A percentile compares a stretch with the other conserved stretches of the same genome.
Evolutionary conservation across 1,284 basidiomycete species (phyloP).

Genomic region (Apiotrichum gamsii): DNA sequence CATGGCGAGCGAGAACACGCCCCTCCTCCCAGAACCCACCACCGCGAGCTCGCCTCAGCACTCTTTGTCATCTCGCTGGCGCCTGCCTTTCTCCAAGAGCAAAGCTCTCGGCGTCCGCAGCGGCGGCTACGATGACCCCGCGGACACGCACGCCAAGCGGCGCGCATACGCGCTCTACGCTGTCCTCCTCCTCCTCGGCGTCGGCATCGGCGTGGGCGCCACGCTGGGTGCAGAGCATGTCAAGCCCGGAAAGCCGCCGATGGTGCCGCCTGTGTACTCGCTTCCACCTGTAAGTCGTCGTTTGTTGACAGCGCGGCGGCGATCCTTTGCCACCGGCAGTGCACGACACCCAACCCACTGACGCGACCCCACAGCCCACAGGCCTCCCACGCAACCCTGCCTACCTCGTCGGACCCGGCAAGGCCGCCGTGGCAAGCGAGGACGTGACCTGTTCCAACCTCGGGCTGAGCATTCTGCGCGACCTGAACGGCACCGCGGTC

Average conservation of each 20-base stretch:
- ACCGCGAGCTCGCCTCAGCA: not conserved
- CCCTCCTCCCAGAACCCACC: slow-evolving; percentile 10
- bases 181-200: slow-evolving; percentile 6
- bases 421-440: slow-evolving; percentile 82
- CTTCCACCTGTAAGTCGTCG: slow-evolving; percentile 14
- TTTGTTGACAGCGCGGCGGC: no score
- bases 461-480: slow-evolving; percentile 62
- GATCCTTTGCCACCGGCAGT: no score
- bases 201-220: slow-evolving; percentile 8
- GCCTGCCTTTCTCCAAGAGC: no score
- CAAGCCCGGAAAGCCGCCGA: slow-evolving; percentile 7
- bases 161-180: not conserved
- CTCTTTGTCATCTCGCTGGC: not conserved
- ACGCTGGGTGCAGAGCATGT: slow-evolving; percentile 1
- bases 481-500: slow-evolving; percentile 81
- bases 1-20: slow-evolving; percentile 7
- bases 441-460: slow-evolving; percentile 75
- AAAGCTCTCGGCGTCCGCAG: no score
- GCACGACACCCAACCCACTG: no score
- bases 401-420: slow-evolving; percentile 62
- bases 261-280: slow-evolving; percentile 17
- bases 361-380: slow-evolving; percentile 36
- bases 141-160: not conserved
- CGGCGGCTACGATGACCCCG: not conserved
- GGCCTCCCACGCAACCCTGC: slow-evolving; percentile 58